phyloP scores from a whole-genome alignment of 2,329 filamentous ascomycete genomes.

The Curvularia hawaiiensis region DNA sequence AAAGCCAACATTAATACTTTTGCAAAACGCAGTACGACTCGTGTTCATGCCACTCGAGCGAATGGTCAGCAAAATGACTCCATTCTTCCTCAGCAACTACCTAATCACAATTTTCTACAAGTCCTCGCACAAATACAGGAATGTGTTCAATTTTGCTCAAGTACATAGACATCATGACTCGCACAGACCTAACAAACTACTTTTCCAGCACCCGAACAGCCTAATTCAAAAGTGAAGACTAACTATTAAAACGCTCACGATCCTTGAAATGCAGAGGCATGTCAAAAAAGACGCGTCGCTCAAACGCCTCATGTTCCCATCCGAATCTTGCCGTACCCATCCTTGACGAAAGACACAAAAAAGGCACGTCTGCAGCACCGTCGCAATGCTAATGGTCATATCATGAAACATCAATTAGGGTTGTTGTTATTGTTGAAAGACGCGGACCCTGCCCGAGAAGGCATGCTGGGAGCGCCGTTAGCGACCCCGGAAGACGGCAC shows the following conservation, averaged over 20 bases:
- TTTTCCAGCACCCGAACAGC: slow-evolving; percentile 6
- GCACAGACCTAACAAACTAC: neutral
- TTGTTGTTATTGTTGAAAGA: slow-evolving; percentile 14
- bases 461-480: slow-evolving; percentile 17
- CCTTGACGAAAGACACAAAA: slow-evolving; percentile 18
- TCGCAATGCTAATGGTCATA: slow-evolving; percentile 35
- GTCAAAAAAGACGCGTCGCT: slow-evolving; percentile 6
- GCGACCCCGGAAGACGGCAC: slow-evolving; percentile 22
- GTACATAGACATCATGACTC: slow-evolving; percentile 5
- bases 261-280: slow-evolving; percentile 14
- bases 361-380: slow-evolving; percentile 25
- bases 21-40: too few species aligned
- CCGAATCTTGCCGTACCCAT: slow-evolving; percentile 6
- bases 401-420: slow-evolving; percentile 29
- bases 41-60: too few species aligned
- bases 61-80: neutral
- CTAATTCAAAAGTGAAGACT: neutral
- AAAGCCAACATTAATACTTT: too few species aligned
- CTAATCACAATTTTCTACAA: neutral
- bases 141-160: slow-evolving; percentile 10
- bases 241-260: slow-evolving; percentile 9
- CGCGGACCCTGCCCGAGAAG: slow-evolving; percentile 16
- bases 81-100: neutral
- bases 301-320: slow-evolving; percentile 11
- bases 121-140: neutral